Base-by-base conservation (phyloP, 2,329 filamentous ascomycete species). In the Nothomitra cinnamomea region DNA sequence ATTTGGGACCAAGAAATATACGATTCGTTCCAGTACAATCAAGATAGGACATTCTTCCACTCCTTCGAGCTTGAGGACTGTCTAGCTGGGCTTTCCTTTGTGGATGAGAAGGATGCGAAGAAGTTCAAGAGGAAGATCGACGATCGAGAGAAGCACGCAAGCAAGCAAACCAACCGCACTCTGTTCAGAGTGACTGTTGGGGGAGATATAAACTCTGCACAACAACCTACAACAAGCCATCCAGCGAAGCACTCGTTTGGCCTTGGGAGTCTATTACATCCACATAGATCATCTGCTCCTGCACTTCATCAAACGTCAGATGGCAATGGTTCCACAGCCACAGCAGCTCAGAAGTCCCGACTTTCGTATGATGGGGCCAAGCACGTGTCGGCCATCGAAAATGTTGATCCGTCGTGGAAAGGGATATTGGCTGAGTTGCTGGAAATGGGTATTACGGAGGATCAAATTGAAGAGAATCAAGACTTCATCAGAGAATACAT, bases 1-100 rank as follows among this genome's bases (percentile, higher is more conserved):
- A 83, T 95, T 62, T 95, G 87, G 87, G 89, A 95, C 63, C 90
- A 96, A 70, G 92, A 98, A 69, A 87, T 98, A 62, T 98, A 94
- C 70, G 90, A 98, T 61, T 82, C 81, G 51, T 96, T 94, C 75
- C 75, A 76, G 58, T 98, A 96, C 73, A 95, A 95, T 69, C 90
- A 95, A 65, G 92, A 98, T 66, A 83, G 92, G 57, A 90, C 87
- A 56, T 98, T 95, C 70, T 98, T 98, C 70, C 89, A 96, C 69
- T 88, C 87, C 4, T 98, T 98, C 65, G 92, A 98, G 70, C 77
- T 95, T 54, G 89, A 96, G 68, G 82, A 94, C 58, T 96, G 88
- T 63, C 72, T 94, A 56, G 92, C 88, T 4, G 92, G 83, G 0
- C 71, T 98, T 56, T 95, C 87, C 22, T 98, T 98, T 63, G 82